Evolutionary conservation across 768 basidiomycete genomes (phyloP), one percentile per base, ranked within the genome.

Genomic region (Amanita muscaria): DNA sequence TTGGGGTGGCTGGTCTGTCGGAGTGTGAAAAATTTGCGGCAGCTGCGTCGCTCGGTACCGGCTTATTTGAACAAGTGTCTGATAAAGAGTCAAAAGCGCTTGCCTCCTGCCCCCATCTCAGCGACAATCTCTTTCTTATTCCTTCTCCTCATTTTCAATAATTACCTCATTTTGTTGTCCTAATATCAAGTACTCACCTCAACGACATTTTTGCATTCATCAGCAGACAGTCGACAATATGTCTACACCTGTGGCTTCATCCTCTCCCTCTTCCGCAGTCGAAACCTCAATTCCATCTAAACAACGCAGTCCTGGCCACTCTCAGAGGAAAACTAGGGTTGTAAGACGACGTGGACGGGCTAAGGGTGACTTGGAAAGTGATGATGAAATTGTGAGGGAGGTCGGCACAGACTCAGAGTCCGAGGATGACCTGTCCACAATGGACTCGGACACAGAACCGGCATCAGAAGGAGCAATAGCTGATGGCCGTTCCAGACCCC

Each of bases 351-450:
- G 85, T 53, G 82, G 82, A 27, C 71, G 82, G 55, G 80, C 67
- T 3, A 72, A 67, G 52, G 68, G 68, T 45, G 71, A 64, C 27
- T 66, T 80, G 23, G 80, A 77, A 42, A 87, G 83, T 51, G 87
- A 88, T 54, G 86, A 88, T 22, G 86, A 88, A 60, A 70, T 88
- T 42, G 76, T 76, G 65, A 73, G 87, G 48, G 85, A 83, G 62
- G 70, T 67, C 5, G 76, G 68, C 51, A 77, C 83, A 16, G 84
- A 86, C 61, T 81, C 84, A 8, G 84, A 83, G 46, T 79, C 78
- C 36, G 77, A 76, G 37, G 74, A 76, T 48, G 74, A 77, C 54
- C 65, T 64, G 34, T 82, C 82, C 42, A 80, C 79, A 23, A 52
- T 67, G 48, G 74, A 70, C 31, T 77, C 78, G 27, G 83, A 85